A percentile compares a stretch with the other conserved stretches of the same genome.
Conservation (phyloP, 2,329 filamentous ascomycete species). For the Colletotrichum costaricense region DNA sequence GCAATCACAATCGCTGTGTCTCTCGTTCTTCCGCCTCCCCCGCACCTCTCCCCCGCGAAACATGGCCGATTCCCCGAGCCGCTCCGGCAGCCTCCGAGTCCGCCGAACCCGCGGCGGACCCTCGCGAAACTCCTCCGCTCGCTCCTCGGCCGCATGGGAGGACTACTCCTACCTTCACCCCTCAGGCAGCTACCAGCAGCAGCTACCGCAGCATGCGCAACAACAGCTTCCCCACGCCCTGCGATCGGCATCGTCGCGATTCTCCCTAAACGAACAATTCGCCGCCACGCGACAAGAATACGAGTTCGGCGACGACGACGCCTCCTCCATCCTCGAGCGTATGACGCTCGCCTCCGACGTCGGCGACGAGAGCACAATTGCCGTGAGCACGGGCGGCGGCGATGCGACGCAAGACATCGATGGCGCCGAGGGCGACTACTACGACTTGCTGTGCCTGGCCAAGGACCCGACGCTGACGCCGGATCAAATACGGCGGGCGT, state of each 20-base stretch:
- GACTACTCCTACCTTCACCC: conserved; percentile 35
- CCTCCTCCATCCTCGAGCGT: conserved; percentile 54
- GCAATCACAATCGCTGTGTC: background rate
- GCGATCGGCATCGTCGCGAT: conserved; percentile 54
- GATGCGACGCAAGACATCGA: conserved; percentile 25
- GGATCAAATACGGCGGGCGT: conserved; percentile 55
- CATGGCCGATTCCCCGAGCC: conserved; percentile 42
- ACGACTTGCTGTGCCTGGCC: conserved; percentile 58
- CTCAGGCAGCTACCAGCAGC: conserved; percentile 11
- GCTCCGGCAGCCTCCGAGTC: conserved; percentile 43
- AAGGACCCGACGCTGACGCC: conserved; percentile 44
- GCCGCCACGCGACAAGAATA: conserved; percentile 58
- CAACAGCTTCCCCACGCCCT: conserved; percentile 38
- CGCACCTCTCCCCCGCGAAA: background rate
- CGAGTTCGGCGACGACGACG: conserved; percentile 61
- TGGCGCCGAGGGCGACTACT: conserved; percentile 48
- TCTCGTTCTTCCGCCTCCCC: background rate
- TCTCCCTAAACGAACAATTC: conserved; percentile 61
- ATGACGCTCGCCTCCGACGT: conserved; percentile 41
- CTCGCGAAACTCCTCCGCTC: conserved; percentile 41
- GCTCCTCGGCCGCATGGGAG: conserved; percentile 38
- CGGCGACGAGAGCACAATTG: conserved; percentile 38
- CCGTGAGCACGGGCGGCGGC: background rate
- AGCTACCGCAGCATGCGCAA: background rate
- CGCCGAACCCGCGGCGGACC: conserved; percentile 38